Evolutionary conservation across 768 basidiomycete species (phyloP), one percentile per base, ranked within the genome.

Genomic region (Termitomyces sp.): DNA sequence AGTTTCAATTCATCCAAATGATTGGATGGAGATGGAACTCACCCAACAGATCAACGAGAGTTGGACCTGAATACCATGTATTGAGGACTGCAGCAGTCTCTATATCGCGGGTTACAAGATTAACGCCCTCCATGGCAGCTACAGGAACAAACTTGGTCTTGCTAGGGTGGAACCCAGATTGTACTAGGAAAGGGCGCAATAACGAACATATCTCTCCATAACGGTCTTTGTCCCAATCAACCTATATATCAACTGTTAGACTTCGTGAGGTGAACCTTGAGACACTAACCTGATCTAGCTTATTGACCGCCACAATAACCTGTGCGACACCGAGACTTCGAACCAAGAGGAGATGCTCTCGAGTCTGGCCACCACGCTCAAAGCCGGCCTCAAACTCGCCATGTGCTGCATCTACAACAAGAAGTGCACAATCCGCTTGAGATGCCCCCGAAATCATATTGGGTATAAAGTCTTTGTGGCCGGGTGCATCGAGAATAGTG

Each of bases 361-460:
- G 81, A 36, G 95, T 99, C 76, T 99, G 96, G 1, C 96, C 96
- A 46, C 94, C 94, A 18, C 90, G 82, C 39, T 92, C 90, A 68
- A 98, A 99, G 3, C 96, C 96, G 24, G 93, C 89, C 74, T 99
- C 97, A 66, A 99, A 99, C 70, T 96, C 95, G 20, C 96, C 96
- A 1, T 81, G 86, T 6, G 89, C 81, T 1, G 95, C 88, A 71
- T 97, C 97, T 32, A 99, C 88, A 4, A 98, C 96, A 22, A 98
- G 85, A 8, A 98, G 75, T 0, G 97, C 94, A 51, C 93, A 93
- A 66, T 98, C 97, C 0, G 96, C 97, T 74, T 98, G 97, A 2
- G 96, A 88, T 7, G 97, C 96, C 1, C 97, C 97, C 0, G 96
- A 98, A 56, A 99, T 99, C 96, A 98, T 98, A 71, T 98, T 98